Percentiles rank a stretch among this genome's conserved stretches.
These are phyloP conservation scores for Coniochaeta sp. DNA, from an alignment of 2,329 filamentous ascomycete genomes.

Conservation along the genomic window DNA sequence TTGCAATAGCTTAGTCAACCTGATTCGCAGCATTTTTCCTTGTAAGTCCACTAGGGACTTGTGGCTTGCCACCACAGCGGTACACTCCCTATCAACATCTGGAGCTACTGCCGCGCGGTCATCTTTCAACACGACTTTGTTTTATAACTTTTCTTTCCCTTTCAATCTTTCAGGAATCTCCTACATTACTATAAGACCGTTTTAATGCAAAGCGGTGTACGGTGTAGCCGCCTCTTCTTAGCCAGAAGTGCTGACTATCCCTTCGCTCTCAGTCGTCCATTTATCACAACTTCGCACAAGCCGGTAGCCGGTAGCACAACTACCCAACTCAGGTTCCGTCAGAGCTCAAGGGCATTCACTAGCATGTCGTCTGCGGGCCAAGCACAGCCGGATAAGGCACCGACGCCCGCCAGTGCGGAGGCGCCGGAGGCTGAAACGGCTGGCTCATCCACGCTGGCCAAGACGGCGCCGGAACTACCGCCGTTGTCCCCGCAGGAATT, in stretches of 20 bases:
- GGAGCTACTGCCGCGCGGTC: not conserved
- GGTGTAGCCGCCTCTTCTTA: not conserved
- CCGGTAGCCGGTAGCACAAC: not conserved
- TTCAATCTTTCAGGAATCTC: not conserved
- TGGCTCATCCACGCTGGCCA: not conserved
- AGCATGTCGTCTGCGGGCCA: not conserved
- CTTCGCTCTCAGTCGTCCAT: not conserved
- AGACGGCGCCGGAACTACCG: slow-evolving; percentile 31
- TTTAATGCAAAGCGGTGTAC: not conserved
- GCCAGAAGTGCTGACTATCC: not conserved
- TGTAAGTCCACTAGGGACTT: not conserved
- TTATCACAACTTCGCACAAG: not conserved
- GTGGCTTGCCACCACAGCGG: not conserved
- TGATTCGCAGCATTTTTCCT: not conserved
- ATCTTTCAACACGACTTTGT: not conserved
- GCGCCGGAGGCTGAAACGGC: not conserved
- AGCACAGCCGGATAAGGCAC: not conserved
- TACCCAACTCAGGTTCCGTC: not conserved
- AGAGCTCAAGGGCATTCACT: not conserved
- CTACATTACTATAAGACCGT: not conserved
- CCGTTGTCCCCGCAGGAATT: slow-evolving; percentile 62
- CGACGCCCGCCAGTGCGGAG: not conserved
- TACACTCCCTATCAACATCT: not conserved
- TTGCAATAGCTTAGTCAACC: not conserved
- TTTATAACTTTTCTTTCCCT: not conserved